Conservation (phyloP, 2,329 filamentous ascomycete species). For the Trichoderma harzianum region DNA sequence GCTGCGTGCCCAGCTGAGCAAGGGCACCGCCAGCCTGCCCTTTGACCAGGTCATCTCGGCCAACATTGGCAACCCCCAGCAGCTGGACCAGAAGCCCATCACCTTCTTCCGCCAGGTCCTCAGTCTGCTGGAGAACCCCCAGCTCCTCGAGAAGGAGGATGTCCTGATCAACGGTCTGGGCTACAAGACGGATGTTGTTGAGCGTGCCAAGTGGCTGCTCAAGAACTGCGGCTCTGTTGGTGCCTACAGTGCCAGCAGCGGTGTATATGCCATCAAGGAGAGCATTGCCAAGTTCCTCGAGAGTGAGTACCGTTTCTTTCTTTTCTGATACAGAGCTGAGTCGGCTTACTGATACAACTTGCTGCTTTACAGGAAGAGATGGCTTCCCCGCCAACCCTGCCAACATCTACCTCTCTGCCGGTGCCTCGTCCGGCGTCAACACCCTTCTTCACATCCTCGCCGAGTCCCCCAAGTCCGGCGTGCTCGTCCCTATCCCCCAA, state of each 20-base stretch:
- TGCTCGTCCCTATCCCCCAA: slow-evolving; percentile 94
- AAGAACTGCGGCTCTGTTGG: slow-evolving; percentile 85
- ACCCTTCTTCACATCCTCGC: slow-evolving; percentile 89
- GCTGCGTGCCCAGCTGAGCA: slow-evolving; percentile 71
- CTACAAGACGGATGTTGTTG: slow-evolving; percentile 87
- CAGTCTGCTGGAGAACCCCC: slow-evolving; percentile 87
- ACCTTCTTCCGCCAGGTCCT: slow-evolving; percentile 98
- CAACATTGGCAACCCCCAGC: slow-evolving; percentile 98
- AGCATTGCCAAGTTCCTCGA: slow-evolving; percentile 93
- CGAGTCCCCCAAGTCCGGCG: slow-evolving; percentile 69
- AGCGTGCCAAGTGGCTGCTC: slow-evolving; percentile 75
- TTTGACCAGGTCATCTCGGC: slow-evolving; percentile 91
- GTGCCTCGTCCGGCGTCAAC: slow-evolving; percentile 92
- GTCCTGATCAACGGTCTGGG: slow-evolving; percentile 71
- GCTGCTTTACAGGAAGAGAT: slow-evolving; percentile 61
- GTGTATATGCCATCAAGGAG: slow-evolving; percentile 79
- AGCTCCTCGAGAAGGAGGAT: slow-evolving; percentile 76
- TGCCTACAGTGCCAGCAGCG: slow-evolving; percentile 93
- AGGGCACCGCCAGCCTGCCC: slow-evolving; percentile 61
- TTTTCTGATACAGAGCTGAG: background rate
- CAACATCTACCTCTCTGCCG: slow-evolving; percentile 85
- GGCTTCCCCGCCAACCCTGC: slow-evolving; percentile 78
- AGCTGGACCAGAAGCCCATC: slow-evolving; percentile 97
- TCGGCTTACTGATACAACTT: background rate
- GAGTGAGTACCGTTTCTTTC: slow-evolving; percentile 48